Percentiles rank a stretch among this genome's conserved stretches.
These are phyloP conservation scores for Neoascochyta sp. DNA, from an alignment of 2,329 filamentous ascomycete genomes.

Conservation along the genomic window DNA sequence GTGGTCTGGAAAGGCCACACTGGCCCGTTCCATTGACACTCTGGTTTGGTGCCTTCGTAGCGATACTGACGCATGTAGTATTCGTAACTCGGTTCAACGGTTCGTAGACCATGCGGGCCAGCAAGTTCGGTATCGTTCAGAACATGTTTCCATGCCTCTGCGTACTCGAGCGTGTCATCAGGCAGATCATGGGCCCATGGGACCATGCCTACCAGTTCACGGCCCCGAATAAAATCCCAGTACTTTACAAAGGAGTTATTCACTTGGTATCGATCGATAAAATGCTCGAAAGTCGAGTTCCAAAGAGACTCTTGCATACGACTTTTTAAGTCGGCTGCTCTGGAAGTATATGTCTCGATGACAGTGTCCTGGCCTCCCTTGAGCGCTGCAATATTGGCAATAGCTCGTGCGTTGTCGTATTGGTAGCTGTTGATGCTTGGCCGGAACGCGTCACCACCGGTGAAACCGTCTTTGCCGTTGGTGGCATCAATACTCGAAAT, in stretches of 20 bases:
- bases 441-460: constrained; percentile 41
- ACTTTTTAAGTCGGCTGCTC: constrained; percentile 36
- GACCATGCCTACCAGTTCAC: constrained; percentile 44
- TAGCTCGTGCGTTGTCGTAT: constrained; percentile 44
- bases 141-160: constrained; percentile 39
- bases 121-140: constrained; percentile 34
- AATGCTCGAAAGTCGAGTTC: constrained; percentile 45
- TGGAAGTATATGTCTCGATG: constrained; percentile 13
- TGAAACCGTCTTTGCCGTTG: constrained; percentile 42
- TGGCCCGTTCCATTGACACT: constrained; percentile 48
- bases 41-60: constrained; percentile 37
- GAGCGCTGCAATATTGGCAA: constrained; percentile 39
- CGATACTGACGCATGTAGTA: constrained; percentile 47
- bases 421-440: constrained; percentile 47
- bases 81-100: constrained; percentile 44
- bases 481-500: constrained; percentile 45
- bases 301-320: constrained; percentile 42
- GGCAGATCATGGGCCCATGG: constrained; percentile 45
- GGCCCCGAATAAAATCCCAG: constrained; percentile 42
- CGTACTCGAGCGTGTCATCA: constrained; percentile 39
- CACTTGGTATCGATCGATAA: constrained; percentile 44
- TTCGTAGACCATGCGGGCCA: constrained; percentile 40
- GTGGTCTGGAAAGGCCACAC: constrained; percentile 47
- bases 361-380: constrained; percentile 14
- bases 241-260: constrained; percentile 40